Conservation (phyloP, 208 protist species). For the Entamoeba histolytica region DNA sequence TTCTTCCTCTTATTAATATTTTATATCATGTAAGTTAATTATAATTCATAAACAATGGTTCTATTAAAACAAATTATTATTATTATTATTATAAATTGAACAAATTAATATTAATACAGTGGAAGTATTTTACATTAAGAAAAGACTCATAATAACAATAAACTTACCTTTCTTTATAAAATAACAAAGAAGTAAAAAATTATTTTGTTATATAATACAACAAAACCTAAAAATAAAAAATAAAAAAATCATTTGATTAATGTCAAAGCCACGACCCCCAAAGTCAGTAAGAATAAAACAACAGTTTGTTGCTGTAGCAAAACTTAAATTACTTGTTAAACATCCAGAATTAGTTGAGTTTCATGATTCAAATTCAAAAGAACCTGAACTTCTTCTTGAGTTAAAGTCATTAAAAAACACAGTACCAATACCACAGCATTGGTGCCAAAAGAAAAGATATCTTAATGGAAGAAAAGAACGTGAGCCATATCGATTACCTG, state of each 20-base stretch:
- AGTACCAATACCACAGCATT: not conserved
- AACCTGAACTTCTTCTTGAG: not conserved
- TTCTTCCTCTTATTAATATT: no score
- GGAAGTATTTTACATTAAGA: no score
- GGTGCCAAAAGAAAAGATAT: not conserved
- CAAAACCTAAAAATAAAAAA: not conserved
- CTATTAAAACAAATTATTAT: no score
- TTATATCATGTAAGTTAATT: no score
- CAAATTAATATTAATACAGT: no score
- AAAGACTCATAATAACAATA: no score
- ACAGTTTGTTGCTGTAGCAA: not conserved
- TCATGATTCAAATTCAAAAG: not conserved
- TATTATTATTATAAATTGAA: no score
- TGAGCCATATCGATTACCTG: not conserved
- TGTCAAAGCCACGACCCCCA: not conserved
- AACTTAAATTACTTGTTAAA: not conserved
- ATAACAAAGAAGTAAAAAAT: no score
- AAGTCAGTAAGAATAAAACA: not conserved
- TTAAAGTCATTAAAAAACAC: not conserved
- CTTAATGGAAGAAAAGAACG: not conserved
- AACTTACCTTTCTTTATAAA: no score
- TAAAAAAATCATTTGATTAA: not conserved
- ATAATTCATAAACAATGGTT: no score
- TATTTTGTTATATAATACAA: no score
- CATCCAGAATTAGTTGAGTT: slow-evolving; percentile 6